Base-by-base conservation (phyloP, 768 basidiomycete genomes). In the Chalciporus sphaerocephalus region DNA sequence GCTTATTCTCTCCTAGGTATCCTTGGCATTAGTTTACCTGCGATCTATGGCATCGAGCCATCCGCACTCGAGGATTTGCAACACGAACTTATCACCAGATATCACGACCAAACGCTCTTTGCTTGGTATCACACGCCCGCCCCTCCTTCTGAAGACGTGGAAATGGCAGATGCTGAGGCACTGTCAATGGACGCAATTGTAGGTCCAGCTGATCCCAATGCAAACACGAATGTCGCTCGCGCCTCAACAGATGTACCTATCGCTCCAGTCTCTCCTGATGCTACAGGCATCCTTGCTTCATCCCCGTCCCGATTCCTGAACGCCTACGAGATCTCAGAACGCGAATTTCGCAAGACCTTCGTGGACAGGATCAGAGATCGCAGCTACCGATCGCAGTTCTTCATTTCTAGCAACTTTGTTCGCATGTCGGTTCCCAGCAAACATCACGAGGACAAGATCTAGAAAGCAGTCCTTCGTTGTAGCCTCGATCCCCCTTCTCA, bases 231-330 rank as follows among this genome's bases (percentile, higher is more conserved):
- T n/a, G n/a, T n/a, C n/a, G n/a, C n/a, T n/a, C n/a, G n/a, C n/a
- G n/a, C n/a, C n/a, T n/a, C n/a, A n/a, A n/a, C n/a, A n/a, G n/a
- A n/a, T n/a, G n/a, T n/a, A n/a, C n/a, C n/a, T n/a, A n/a, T n/a
- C n/a, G n/a, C n/a, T n/a, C 15, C 28, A 5, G 28, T n/a, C 3
- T 46, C 43, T 5, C 16, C 6, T 2, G 42, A 52, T 7, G 6
- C 4, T 16, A 65, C 57, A 1, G 63, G 62, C 5, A 40, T 65
- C 6, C 51, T 65, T 6, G 52, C 60, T 5, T 32, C 32, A 4
- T 62, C 60, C 30, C 60, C 62, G 7, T 50, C 48, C 22, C 52
- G 55, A n/a, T 61, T 39, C 38, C 3, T 47, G 22, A 49, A 48
- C 39, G 52, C 46, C 24, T 52, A 60, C 34, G 50, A 62, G 39